Evolutionary conservation across 371 early-diverging fungal species (phyloP).

Genomic region (Lichtheimia ornata): DNA sequence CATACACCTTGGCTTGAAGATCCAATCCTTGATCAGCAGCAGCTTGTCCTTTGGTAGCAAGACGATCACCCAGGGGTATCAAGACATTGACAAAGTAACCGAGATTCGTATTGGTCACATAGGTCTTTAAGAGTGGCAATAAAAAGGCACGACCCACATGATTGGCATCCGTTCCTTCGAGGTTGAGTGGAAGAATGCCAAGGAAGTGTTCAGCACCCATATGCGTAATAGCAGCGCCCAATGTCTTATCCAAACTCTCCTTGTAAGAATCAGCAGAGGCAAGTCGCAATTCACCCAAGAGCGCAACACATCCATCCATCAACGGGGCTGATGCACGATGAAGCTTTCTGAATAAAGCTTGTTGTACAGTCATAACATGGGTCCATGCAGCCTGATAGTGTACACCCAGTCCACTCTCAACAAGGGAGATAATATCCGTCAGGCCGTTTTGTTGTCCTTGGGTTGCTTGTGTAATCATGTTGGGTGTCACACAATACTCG

Average conservation of each 20-base stretch:
- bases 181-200: slow-evolving; percentile 84
- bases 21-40: slow-evolving; percentile 65
- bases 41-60: slow-evolving; percentile 65
- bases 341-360: slow-evolving; percentile 74
- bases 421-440: slow-evolving; percentile 48
- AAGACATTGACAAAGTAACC: slow-evolving; percentile 71
- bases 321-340: slow-evolving; percentile 65
- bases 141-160: slow-evolving; percentile 80
- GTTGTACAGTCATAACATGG: slow-evolving; percentile 74
- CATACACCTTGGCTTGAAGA: slow-evolving; percentile 90
- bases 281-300: slow-evolving; percentile 81
- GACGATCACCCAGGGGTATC: slow-evolving; percentile 77
- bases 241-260: slow-evolving; percentile 79
- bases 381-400: slow-evolving; percentile 84
- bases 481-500: slow-evolving; percentile 69
- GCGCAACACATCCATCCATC: slow-evolving; percentile 62
- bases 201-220: slow-evolving; percentile 84
- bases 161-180: slow-evolving; percentile 54
- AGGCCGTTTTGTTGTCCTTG: slow-evolving; percentile 41
- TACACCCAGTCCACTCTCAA: slow-evolving; percentile 70
- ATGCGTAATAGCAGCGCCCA: slow-evolving; percentile 79
- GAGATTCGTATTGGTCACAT: slow-evolving; percentile 80
- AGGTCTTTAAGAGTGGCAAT: slow-evolving; percentile 76
- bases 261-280: slow-evolving; percentile 83
- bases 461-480: slow-evolving; percentile 60